Conservation (phyloP, 352 stramenopile species). For the Phytopythium oedochilum region DNA sequence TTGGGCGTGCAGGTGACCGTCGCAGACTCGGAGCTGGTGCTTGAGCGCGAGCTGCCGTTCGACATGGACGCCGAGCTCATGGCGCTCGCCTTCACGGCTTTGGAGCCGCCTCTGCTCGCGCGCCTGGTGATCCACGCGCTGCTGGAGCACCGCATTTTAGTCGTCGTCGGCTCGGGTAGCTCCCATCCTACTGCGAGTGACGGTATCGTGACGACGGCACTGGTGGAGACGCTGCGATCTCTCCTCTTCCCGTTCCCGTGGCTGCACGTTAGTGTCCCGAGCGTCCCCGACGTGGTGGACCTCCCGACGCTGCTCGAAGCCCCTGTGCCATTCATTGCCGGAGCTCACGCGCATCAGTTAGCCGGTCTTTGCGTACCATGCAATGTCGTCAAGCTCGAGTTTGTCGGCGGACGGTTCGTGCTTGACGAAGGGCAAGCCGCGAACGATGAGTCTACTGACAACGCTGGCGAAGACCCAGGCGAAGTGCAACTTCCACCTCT, state of each 20-base stretch:
- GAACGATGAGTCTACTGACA: background rate
- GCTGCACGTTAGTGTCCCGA: constrained; percentile 52
- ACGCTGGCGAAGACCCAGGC: background rate
- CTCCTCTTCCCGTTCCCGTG: constrained; percentile 44
- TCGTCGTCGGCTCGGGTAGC: constrained; percentile 10
- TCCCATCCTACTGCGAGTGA: constrained; percentile 17
- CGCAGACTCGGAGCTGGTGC: constrained; percentile 22
- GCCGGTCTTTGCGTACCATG: constrained; percentile 20
- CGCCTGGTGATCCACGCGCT: constrained; percentile 39
- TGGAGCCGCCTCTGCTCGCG: constrained; percentile 29
- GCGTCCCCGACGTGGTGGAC: constrained; percentile 42
- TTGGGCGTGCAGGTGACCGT: constrained; percentile 33
- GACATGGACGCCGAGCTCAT: constrained; percentile 47
- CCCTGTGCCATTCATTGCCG: constrained; percentile 46
- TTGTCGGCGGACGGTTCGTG: constrained; percentile 21
- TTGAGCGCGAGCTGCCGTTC: constrained; percentile 42
- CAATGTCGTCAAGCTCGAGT: constrained; percentile 40
- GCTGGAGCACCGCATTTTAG: constrained; percentile 42
- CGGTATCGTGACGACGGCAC: constrained; percentile 32
- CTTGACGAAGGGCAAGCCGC: background rate
- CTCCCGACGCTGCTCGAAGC: constrained; percentile 46
- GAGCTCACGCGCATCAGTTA: constrained; percentile 30
- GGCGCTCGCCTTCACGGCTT: constrained; percentile 38
- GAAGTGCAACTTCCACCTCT: constrained; percentile 7
- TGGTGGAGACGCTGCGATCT: constrained; percentile 38